Base-by-base conservation (phyloP, 2,329 filamentous ascomycete species). In the Falciphora oryzae region DNA sequence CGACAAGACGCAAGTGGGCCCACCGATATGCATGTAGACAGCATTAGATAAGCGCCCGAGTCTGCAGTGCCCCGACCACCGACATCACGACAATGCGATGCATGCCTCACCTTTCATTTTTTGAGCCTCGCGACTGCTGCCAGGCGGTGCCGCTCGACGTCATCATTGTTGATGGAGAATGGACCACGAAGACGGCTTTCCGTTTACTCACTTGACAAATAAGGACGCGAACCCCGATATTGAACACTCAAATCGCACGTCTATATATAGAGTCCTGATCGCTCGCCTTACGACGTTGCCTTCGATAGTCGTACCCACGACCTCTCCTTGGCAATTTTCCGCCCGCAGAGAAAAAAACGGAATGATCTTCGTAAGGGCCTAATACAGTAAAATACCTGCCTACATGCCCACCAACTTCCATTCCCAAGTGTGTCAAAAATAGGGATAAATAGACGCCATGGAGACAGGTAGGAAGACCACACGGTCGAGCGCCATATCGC, bases 31-130 rank as follows among this genome's bases (percentile, higher is more conserved):
- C 60, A 44, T 18, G 22, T 50, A 62, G 10, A 14, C 35, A 25
- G 60, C 60, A 32, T 62, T 62, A 62, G 60, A 62, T 62, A 62
- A 62, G 60, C 60, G 38, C 16, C 38, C 4, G 16, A 18, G 16
- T 35, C 32, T 14, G 11, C 32, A 32, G 5, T 11, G 5, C 32
- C 32, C 5, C 32, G 32, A 32, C 32, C 32, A 32, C 32, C 32
- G n/a, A n/a, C n/a, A 32, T 32, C 32, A 32, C 32, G 11, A 32
- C 11, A 32, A 32, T 5, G 11, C 32, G 11, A 29, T 29, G 29
- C 3, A 29, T 29, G 29, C 29, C n/a, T n/a, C n/a, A n/a, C n/a
- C n/a, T 13, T 35, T 13, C 32, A 11, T 1, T 35, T 35, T 38
- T 32, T 8, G 31, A 32, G 10, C 31, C 10, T 11, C 10, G 31